phyloP scores from a whole-genome alignment of 2,329 filamentous ascomycete species.

The Sarocladiaceae sp. region DNA sequence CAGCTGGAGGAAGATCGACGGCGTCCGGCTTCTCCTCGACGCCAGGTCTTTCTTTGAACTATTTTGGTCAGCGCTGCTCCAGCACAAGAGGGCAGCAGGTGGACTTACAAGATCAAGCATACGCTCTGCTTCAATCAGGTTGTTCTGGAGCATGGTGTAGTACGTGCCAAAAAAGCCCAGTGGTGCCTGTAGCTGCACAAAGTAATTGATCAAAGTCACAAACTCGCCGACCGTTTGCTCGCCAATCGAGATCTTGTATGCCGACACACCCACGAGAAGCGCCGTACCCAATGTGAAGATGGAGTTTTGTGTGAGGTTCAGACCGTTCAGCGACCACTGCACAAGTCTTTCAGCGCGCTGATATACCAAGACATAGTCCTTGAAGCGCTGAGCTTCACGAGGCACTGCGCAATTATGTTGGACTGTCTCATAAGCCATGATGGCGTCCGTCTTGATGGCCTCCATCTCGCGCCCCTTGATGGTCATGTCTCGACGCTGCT shows the following conservation, averaged over 20 bases:
- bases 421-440: constrained; percentile 49
- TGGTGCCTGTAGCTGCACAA: constrained; percentile 54
- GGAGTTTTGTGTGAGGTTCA: constrained; percentile 57
- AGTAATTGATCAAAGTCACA: constrained; percentile 49
- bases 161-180: constrained; percentile 54
- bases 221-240: constrained; percentile 50
- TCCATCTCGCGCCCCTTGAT: constrained; percentile 40
- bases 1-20: constrained; percentile 20
- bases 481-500: constrained; percentile 37
- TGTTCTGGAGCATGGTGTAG: constrained; percentile 39
- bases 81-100: not conserved
- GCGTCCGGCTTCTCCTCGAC: constrained; percentile 36
- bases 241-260: constrained; percentile 53
- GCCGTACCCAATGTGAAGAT: constrained; percentile 57
- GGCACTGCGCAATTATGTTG: constrained; percentile 58
- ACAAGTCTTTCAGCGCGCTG: constrained; percentile 53
- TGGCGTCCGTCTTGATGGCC: constrained; percentile 40
- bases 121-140: constrained; percentile 39
- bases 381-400: constrained; percentile 52
- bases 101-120: constrained; percentile 34
- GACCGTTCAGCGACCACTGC: constrained; percentile 47
- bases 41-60: constrained; percentile 38
- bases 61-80: constrained; percentile 12
- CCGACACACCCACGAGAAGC: constrained; percentile 54
- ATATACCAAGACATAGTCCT: constrained; percentile 43